Percentiles rank a stretch among this genome's conserved stretches.
Evolutionary conservation across 345 rosid genomes (phyloP).

Genomic region (Pelargonium nanum): DNA sequence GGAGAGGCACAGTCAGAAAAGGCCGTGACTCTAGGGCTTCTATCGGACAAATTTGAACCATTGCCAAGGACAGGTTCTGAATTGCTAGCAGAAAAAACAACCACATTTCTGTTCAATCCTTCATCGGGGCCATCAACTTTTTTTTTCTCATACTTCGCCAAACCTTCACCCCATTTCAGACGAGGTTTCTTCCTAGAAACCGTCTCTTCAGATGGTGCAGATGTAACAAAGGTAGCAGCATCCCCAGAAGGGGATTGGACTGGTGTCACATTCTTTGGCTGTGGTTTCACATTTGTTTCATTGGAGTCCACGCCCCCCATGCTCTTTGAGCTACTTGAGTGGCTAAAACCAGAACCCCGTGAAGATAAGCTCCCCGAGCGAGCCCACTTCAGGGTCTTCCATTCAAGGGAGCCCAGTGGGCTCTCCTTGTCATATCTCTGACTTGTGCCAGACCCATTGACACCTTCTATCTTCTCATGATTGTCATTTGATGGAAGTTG

Average conservation of each 20-base stretch:
- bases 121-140: constrained; percentile 64
- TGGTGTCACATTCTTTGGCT: constrained; percentile 31
- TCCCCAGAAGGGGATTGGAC: constrained; percentile 58
- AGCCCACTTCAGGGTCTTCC: constrained; percentile 71
- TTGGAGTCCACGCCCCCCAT: constrained; percentile 52
- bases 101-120: constrained; percentile 33
- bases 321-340: constrained; percentile 81
- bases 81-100: constrained; percentile 18
- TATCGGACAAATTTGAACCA: constrained; percentile 40
- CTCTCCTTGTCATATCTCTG: constrained; percentile 43
- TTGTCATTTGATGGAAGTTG: constrained; percentile 43
- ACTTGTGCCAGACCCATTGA: constrained; percentile 33
- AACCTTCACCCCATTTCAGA: constrained; percentile 95
- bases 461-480: constrained; percentile 36
- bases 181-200: constrained; percentile 78
- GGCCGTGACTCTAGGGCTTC: constrained; percentile 46
- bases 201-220: constrained; percentile 41
- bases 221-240: constrained; percentile 42
- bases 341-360: constrained; percentile 72
- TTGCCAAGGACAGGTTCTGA: constrained; percentile 35
- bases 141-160: constrained; percentile 91
- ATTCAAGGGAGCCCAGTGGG: constrained; percentile 35
- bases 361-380: constrained; percentile 72
- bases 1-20: constrained; percentile 69
- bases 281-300: constrained; percentile 45